A percentile compares a stretch with the other conserved stretches of the same genome.
These are phyloP conservation scores for Globisporangium nunn DNA, from an alignment of 352 stramenopile species.

Conservation along the genomic window DNA sequence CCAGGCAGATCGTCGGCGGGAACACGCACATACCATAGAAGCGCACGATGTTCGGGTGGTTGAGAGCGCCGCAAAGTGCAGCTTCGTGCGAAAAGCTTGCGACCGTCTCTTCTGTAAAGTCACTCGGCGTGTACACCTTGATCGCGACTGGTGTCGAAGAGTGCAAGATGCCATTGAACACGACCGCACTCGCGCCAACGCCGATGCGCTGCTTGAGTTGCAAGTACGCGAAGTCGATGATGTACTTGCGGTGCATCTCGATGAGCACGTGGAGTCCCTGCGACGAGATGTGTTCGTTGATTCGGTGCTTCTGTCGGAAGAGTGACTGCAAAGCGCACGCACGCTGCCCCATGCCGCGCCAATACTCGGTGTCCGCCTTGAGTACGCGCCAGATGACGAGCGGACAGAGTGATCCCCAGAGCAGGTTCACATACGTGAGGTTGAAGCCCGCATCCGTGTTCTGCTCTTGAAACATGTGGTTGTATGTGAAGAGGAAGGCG, in stretches of 20 bases:
- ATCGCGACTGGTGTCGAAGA: conserved; percentile 30
- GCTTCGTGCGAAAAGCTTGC: conserved; percentile 57
- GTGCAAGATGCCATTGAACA: conserved; percentile 42
- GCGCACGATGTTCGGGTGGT: conserved; percentile 55
- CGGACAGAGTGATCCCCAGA: conserved; percentile 25
- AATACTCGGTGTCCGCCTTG: conserved; percentile 45
- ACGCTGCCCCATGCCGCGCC: conserved; percentile 30
- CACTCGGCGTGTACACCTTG: conserved; percentile 54
- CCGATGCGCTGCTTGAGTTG: conserved; percentile 43
- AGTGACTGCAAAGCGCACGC: conserved; percentile 24
- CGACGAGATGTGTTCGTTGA: conserved; percentile 34
- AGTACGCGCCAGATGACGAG: conserved; percentile 45
- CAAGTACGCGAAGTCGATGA: conserved; percentile 65
- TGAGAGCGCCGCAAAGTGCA: conserved; percentile 35
- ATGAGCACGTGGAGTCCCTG: conserved; percentile 46
- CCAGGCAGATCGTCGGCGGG: conserved; percentile 55
- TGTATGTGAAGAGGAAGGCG: conserved; percentile 19
- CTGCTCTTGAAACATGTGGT: conserved; percentile 1
- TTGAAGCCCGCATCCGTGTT: conserved; percentile 11
- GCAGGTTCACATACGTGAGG: neutral
- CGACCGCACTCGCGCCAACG: conserved; percentile 29
- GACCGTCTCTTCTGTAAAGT: conserved; percentile 45
- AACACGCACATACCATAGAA: conserved; percentile 63
- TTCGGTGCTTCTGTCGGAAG: conserved; percentile 7
- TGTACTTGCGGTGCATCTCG: conserved; percentile 57